These are phyloP conservation scores for Prunus padus DNA, from an alignment of 306 rosid species.

Conservation along the genomic window DNA sequence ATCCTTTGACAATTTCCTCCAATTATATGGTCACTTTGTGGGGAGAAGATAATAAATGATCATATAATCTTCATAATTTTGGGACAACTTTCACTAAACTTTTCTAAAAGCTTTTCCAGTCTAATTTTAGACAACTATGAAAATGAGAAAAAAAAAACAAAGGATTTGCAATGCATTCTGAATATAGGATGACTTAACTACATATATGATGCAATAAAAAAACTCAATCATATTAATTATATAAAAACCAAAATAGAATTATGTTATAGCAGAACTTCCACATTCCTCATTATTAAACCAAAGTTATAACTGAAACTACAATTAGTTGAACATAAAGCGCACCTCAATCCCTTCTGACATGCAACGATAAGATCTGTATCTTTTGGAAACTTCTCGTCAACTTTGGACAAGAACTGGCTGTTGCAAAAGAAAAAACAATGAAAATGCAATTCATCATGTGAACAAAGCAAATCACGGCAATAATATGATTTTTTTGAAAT, in stretches of 20 bases:
- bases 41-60: not conserved
- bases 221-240: not conserved
- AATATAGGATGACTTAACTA: not conserved
- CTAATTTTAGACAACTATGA: not conserved
- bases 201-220: not conserved
- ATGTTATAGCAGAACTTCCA: not conserved
- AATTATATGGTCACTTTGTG: not conserved
- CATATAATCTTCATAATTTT: not conserved
- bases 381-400: conserved; percentile 68
- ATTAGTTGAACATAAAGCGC: conserved; percentile 23
- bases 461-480: conserved; percentile 18
- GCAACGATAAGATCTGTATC: conserved; percentile 86
- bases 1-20: not conserved
- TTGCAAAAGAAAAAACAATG: conserved; percentile 26
- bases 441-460: conserved; percentile 18
- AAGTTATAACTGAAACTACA: conserved; percentile 20
- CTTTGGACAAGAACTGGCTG: conserved; percentile 75
- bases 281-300: conserved; percentile 13
- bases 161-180: not conserved
- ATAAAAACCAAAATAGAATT: not conserved
- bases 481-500: conserved; percentile 12
- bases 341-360: conserved; percentile 94
- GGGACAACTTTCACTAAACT: not conserved
- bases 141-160: not conserved
- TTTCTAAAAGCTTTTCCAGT: not conserved